Percentiles rank a stretch among this genome's conserved stretches.
These are phyloP conservation scores for Helminthosporium solani DNA, from an alignment of 2,329 filamentous ascomycete genomes.

Conservation along the genomic window DNA sequence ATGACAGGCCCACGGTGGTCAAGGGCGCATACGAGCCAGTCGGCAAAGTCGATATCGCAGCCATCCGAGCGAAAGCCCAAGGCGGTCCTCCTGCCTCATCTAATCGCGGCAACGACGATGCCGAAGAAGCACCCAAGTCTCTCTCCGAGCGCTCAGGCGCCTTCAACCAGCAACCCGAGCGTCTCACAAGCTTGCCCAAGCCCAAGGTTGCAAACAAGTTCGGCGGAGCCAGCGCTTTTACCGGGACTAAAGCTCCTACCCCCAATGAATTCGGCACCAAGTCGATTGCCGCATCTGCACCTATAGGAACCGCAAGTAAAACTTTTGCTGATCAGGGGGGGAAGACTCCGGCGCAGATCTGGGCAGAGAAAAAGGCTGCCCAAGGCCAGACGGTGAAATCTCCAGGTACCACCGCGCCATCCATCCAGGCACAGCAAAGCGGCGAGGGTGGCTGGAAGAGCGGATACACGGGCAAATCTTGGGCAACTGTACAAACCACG, in stretches of 20 bases:
- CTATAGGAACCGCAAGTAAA: slow-evolving; percentile 78
- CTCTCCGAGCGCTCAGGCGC: slow-evolving; percentile 75
- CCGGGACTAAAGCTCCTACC: slow-evolving; percentile 84
- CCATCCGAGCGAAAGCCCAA: slow-evolving; percentile 82
- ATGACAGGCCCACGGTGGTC: slow-evolving; percentile 79
- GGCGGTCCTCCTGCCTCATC: slow-evolving; percentile 37
- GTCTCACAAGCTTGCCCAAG: slow-evolving; percentile 85
- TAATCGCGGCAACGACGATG: slow-evolving; percentile 34
- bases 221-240: slow-evolving; percentile 68
- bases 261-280: slow-evolving; percentile 68
- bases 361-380: slow-evolving; percentile 95
- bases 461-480: slow-evolving; percentile 84
- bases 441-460: slow-evolving; percentile 80
- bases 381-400: slow-evolving; percentile 61
- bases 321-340: slow-evolving; percentile 94
- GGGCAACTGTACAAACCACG: slow-evolving; percentile 78
- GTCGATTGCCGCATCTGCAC: slow-evolving; percentile 58
- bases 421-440: slow-evolving; percentile 63
- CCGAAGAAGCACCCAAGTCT: slow-evolving; percentile 57
- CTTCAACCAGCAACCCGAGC: slow-evolving; percentile 74
- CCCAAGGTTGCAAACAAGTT: slow-evolving; percentile 94
- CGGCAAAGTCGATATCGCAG: slow-evolving; percentile 95
- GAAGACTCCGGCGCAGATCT: slow-evolving; percentile 94
- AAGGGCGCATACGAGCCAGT: slow-evolving; percentile 94
- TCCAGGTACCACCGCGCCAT: slow-evolving; percentile 34